Base-by-base conservation (phyloP, 331 rosid genomes). In the Cydonia oblonga region DNA sequence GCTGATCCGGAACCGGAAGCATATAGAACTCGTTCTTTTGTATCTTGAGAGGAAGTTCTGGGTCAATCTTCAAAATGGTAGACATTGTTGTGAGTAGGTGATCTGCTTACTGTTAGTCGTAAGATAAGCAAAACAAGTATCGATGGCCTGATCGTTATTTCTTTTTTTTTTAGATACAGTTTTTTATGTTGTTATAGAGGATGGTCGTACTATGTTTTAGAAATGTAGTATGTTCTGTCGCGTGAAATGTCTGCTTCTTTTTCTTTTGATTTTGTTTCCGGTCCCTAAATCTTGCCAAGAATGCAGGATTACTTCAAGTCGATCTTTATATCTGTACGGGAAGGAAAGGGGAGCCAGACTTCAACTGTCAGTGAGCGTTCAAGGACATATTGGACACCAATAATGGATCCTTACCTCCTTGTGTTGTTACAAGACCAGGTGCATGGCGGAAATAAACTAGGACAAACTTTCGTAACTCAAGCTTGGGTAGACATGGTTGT, bases 311-410 rank as follows among this genome's bases (percentile, higher is more conserved):
- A 49, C 78, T 71, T 42, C 54, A 20, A 18, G 14, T 26, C 5
- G 12, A 66, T 30, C 26, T 64, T 1, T 71, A 9, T 66, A 59
- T 69, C 66, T 83, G 78, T 76, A 85, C 88, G 85, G 68, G 86
- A 80, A 74, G 73, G 82, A 71, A 83, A 82, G 78, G 85, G 79
- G 68, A 69, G 40, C 26, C 80, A 77, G 67, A 75, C 75, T 38
- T 64, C 81, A 52, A 49, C 70, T 71, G 78, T 78, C 68, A 64
- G 81, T 19, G 93, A 86, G 93, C n/a, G n/a, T n/a, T n/a, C n/a
- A n/a, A n/a, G n/a, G 83, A 90, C 93, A 70, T 83, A 83, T 72
- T 90, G 96, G 91, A 90, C 90, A 28, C 91, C 91, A 28, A 90
- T 91, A 22, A 84, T 88, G 96, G 96, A 90, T 68, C 88, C 66